phyloP scores from a whole-genome alignment of 768 basidiomycete genomes.

The Phlebiopsis gigantea region DNA sequence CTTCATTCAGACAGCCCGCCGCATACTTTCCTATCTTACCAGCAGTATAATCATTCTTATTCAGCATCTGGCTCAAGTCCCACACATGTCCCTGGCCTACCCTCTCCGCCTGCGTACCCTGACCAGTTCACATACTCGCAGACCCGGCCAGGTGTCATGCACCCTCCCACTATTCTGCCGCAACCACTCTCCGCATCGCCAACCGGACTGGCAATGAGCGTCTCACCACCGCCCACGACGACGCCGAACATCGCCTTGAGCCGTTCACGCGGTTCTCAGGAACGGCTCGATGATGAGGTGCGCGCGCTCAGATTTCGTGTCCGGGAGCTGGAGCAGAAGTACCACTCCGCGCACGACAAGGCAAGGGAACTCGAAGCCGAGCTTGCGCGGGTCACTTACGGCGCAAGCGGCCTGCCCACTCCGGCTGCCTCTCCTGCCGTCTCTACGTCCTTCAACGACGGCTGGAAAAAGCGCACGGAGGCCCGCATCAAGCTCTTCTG shows the following conservation, averaged over 20 bases:
- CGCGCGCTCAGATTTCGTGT: too few species aligned
- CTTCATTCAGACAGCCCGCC: conserved; percentile 12
- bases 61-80: conserved; percentile 7
- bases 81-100: conserved; percentile 10
- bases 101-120: conserved; percentile 12
- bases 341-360: conserved; percentile 40
- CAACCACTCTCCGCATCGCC: conserved; percentile 22
- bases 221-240: conserved; percentile 20
- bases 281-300: conserved; percentile 44
- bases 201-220: conserved; percentile 21
- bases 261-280: conserved; percentile 21
- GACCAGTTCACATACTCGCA: conserved; percentile 16
- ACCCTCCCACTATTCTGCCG: conserved; percentile 14
- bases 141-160: conserved; percentile 15
- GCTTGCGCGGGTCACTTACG: conserved; percentile 26
- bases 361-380: conserved; percentile 44
- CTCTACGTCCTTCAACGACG: conserved; percentile 43
- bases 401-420: conserved; percentile 24
- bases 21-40: conserved; percentile 11
- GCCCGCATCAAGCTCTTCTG: conserved; percentile 68
- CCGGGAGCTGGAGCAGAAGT: conserved; percentile 52
- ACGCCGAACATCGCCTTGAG: conserved; percentile 16
- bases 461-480: conserved; percentile 72
- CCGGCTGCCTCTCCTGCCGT: conserved; percentile 31
- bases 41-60: conserved; percentile 7